Conservation (phyloP, 371 early-diverging fungal species). For the Mucor racemosus region DNA sequence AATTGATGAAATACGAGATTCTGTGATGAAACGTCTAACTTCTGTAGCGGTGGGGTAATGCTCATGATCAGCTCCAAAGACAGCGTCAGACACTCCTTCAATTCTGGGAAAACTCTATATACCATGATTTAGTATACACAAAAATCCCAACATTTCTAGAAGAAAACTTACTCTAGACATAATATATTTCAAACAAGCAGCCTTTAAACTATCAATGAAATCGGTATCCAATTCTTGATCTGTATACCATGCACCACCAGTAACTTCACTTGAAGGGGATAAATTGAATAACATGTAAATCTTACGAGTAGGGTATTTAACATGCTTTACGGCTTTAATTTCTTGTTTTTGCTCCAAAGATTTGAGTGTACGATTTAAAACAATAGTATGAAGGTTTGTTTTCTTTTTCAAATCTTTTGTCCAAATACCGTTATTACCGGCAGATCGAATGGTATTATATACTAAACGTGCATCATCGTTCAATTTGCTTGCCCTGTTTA, state of each 20-base stretch:
- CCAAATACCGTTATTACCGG: slow-evolving; percentile 91
- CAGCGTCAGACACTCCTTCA: slow-evolving; percentile 48
- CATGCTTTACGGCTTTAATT: slow-evolving; percentile 93
- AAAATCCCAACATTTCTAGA: background rate
- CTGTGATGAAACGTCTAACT: slow-evolving; percentile 73
- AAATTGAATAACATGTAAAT: slow-evolving; percentile 93
- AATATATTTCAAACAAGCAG: slow-evolving; percentile 80
- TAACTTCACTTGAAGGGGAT: slow-evolving; percentile 91
- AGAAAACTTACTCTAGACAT: slow-evolving; percentile 58
- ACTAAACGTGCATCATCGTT: slow-evolving; percentile 64
- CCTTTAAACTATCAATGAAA: slow-evolving; percentile 87
- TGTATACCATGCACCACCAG: slow-evolving; percentile 98
- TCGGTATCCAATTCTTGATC: slow-evolving; percentile 96
- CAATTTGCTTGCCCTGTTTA: slow-evolving; percentile 43
- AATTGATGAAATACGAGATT: slow-evolving; percentile 75
- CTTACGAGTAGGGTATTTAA: slow-evolving; percentile 93
- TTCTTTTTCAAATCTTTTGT: slow-evolving; percentile 86
- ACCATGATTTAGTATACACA: background rate
- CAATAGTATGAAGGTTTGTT: slow-evolving; percentile 84
- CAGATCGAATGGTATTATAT: slow-evolving; percentile 81
- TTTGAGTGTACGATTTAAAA: slow-evolving; percentile 84
- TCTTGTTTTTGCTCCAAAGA: slow-evolving; percentile 82
- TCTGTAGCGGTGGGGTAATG: slow-evolving; percentile 78
- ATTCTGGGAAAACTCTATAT: slow-evolving; percentile 70
- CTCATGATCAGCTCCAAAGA: slow-evolving; percentile 61